Conservation (phyloP, 176 grass and related monocot genomes). For the Bolboschoenus planiculmis region DNA sequence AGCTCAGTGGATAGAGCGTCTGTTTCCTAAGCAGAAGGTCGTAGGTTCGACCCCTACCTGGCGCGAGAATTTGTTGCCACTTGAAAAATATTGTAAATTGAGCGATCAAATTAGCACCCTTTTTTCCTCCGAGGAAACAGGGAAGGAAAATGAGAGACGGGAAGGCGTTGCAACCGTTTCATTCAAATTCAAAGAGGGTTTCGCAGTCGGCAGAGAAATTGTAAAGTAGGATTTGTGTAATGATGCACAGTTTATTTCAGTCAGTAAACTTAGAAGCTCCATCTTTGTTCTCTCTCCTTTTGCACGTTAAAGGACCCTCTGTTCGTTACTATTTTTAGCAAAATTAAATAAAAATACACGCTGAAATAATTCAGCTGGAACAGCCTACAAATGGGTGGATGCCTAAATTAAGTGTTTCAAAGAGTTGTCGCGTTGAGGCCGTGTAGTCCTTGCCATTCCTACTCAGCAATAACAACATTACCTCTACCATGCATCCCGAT, state of each 20-base stretch:
- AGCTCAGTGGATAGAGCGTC: constrained; percentile 78
- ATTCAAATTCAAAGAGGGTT: neutral
- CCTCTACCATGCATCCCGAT: neutral
- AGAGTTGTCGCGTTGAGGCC: neutral
- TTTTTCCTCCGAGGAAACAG: neutral
- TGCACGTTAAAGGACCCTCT: neutral
- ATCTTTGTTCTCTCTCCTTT: neutral
- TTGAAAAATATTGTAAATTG: too few relatives aligned
- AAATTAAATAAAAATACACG: neutral
- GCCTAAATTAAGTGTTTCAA: neutral
- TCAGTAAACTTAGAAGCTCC: too few relatives aligned
- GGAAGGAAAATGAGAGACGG: neutral
- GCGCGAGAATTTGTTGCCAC: constrained; percentile 9
- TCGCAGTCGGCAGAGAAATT: neutral
- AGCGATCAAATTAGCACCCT: too few relatives aligned
- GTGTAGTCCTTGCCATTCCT: neutral
- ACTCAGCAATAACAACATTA: constrained; percentile 16
- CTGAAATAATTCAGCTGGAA: neutral
- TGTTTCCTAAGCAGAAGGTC: constrained; percentile 72
- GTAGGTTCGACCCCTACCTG: constrained; percentile 76
- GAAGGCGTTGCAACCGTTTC: neutral
- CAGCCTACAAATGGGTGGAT: constrained; percentile 13
- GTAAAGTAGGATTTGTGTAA: neutral
- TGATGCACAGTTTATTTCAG: too few relatives aligned
- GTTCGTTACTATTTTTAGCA: constrained; percentile 10